Conservation (phyloP, 495 filamentous ascomycete species). For the Xylaria venustula region DNA sequence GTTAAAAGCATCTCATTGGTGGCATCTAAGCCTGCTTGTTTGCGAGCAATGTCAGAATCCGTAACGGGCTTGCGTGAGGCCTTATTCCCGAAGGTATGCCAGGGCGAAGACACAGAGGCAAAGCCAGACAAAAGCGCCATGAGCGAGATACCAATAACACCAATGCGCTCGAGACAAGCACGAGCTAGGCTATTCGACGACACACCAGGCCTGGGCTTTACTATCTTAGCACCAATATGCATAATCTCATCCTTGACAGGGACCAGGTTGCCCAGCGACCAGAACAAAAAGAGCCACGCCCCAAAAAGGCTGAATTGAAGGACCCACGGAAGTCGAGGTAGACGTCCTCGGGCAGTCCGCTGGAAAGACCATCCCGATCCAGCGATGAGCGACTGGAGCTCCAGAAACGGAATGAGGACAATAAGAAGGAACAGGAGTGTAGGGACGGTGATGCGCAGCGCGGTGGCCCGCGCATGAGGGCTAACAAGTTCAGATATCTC, state of each 20-base stretch:
- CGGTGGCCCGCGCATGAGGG: slow-evolving; percentile 57
- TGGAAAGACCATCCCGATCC: slow-evolving; percentile 58
- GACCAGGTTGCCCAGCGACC: slow-evolving; percentile 68
- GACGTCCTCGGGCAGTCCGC: slow-evolving; percentile 45
- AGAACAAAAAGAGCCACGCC: slow-evolving; percentile 67
- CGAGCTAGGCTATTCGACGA: slow-evolving; percentile 50
- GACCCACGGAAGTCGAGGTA: slow-evolving; percentile 53
- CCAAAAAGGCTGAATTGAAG: slow-evolving; percentile 57
- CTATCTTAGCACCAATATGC: slow-evolving; percentile 24
- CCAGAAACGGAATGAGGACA: slow-evolving; percentile 66
- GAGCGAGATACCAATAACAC: slow-evolving; percentile 74
- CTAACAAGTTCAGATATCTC: slow-evolving; percentile 74
- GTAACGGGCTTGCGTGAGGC: slow-evolving; percentile 53
- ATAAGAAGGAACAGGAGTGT: slow-evolving; percentile 65
- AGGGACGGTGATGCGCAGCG: slow-evolving; percentile 62
- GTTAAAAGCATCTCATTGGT: slow-evolving; percentile 70
- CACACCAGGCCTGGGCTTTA: slow-evolving; percentile 17
- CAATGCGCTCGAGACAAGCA: slow-evolving; percentile 74
- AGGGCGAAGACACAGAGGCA: slow-evolving; percentile 74
- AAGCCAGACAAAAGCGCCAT: slow-evolving; percentile 84
- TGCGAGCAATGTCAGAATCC: slow-evolving; percentile 68
- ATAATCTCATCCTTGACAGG: slow-evolving; percentile 47
- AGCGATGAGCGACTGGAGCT: slow-evolving; percentile 64
- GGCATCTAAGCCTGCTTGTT: slow-evolving; percentile 70
- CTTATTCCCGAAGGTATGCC: slow-evolving; percentile 72